Evolutionary conservation across 805 yeast genomes (phyloP).

Genomic region (Wickerhamomyces strasburgensis): DNA sequence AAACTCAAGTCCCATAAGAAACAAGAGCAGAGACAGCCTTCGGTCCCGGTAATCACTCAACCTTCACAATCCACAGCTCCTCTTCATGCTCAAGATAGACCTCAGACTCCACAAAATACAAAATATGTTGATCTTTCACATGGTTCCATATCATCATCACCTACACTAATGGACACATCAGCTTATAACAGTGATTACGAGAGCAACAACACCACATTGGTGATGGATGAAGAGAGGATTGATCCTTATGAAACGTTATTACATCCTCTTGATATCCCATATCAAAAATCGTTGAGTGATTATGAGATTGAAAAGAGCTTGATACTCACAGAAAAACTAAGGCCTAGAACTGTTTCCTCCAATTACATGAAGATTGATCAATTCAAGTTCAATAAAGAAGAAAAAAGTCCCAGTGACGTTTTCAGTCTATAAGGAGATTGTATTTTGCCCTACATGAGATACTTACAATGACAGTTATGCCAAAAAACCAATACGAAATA

Average conservation of each 20-base stretch:
- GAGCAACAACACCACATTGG: constrained; percentile 4
- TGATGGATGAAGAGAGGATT: background rate
- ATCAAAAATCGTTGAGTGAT: constrained; percentile 1
- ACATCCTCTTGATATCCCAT: constrained; percentile 22
- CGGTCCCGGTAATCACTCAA: background rate
- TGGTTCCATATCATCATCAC: constrained; percentile 8
- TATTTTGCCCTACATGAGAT: too few relatives aligned
- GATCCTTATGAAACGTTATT: constrained; percentile 22
- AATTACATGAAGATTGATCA: constrained; percentile 16
- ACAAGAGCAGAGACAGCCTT: background rate
- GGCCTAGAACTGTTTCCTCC: constrained; percentile 16
- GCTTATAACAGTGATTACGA: constrained; percentile 5
- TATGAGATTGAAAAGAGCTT: background rate
- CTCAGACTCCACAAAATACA: background rate
- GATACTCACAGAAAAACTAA: constrained; percentile 5
- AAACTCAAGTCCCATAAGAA: background rate
- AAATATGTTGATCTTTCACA: background rate
- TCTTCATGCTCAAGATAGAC: background rate
- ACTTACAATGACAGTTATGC: too few relatives aligned
- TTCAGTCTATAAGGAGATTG: too few relatives aligned
- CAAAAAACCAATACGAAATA: too few relatives aligned
- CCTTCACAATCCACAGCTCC: background rate
- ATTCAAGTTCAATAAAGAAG: background rate
- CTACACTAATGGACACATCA: constrained; percentile 8
- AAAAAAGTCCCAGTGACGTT: too few relatives aligned